A percentile compares a stretch with the other conserved stretches of the same genome.
These are phyloP conservation scores for Neoboletus subvelutipes DNA, from an alignment of 768 basidiomycete genomes.

Conservation along the genomic window DNA sequence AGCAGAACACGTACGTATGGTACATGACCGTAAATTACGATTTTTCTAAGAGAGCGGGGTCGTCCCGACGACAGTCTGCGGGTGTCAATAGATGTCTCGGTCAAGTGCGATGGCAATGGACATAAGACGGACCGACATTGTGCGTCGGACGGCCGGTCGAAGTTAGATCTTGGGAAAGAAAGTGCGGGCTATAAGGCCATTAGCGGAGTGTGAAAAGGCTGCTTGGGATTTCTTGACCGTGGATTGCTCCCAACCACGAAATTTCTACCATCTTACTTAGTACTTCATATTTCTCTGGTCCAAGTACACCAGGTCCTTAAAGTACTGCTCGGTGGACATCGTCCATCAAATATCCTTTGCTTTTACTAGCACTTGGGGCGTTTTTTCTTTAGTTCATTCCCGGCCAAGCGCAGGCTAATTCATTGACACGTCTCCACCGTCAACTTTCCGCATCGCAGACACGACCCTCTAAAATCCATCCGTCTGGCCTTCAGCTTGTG, in stretches of 20 bases:
- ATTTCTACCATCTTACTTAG: slow-evolving; percentile 40
- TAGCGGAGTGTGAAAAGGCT: slow-evolving; percentile 36
- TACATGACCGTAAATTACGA: slow-evolving; percentile 17
- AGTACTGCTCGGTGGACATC: slow-evolving; percentile 33
- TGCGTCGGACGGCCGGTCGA: slow-evolving; percentile 4
- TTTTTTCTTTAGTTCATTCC: slow-evolving; percentile 24
- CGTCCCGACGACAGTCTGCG: not conserved
- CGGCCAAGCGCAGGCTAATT: slow-evolving; percentile 35
- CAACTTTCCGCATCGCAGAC: slow-evolving; percentile 27
- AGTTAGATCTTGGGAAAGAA: slow-evolving; percentile 25
- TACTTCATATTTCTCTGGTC: slow-evolving; percentile 37
- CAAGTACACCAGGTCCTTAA: slow-evolving; percentile 35
- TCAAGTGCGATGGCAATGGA: not conserved
- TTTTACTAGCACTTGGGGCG: slow-evolving; percentile 21
- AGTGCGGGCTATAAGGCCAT: slow-evolving; percentile 3
- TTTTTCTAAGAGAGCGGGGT: not conserved
- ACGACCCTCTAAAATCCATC: slow-evolving; percentile 26
- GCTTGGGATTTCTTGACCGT: slow-evolving; percentile 26
- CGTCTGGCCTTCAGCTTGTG: slow-evolving; percentile 18
- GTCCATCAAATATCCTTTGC: slow-evolving; percentile 34
- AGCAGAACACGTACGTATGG: slow-evolving; percentile 10
- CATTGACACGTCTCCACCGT: slow-evolving; percentile 22
- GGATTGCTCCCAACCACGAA: slow-evolving; percentile 32
- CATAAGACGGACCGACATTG: not conserved
- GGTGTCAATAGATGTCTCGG: not conserved